These are phyloP conservation scores for Capsella bursapastoris DNA, from an alignment of 345 rosid species.

Conservation along the genomic window DNA sequence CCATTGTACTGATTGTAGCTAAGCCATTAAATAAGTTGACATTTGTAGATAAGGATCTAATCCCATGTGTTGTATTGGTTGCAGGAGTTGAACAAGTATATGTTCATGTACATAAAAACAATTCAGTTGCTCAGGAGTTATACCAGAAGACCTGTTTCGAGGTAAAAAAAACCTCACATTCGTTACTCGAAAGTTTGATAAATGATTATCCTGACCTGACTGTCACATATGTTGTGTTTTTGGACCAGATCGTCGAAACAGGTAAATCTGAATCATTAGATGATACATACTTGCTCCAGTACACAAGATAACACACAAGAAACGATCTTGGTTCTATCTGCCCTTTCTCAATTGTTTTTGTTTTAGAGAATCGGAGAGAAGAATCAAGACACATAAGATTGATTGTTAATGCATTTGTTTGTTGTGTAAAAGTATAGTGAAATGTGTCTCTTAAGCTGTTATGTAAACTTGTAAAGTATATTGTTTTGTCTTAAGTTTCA, in stretches of 20 bases:
- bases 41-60: slow-evolving; percentile 22
- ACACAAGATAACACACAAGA: slow-evolving; percentile 35
- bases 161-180: slow-evolving; percentile 53
- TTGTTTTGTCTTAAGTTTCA: neutral
- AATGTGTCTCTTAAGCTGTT: neutral
- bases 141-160: slow-evolving; percentile 71
- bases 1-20: neutral
- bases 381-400: slow-evolving; percentile 7
- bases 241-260: slow-evolving; percentile 63
- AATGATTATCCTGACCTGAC: neutral
- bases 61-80: slow-evolving; percentile 20
- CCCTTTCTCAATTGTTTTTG: slow-evolving; percentile 26
- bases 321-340: slow-evolving; percentile 15
- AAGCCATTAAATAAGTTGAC: neutral
- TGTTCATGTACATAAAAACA: slow-evolving; percentile 76
- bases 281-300: slow-evolving; percentile 67
- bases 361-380: slow-evolving; percentile 25
- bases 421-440: slow-evolving; percentile 13
- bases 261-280: slow-evolving; percentile 55
- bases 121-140: slow-evolving; percentile 64
- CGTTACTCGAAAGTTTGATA: slow-evolving; percentile 16
- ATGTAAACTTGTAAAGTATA: no score
- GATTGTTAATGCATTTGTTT: slow-evolving; percentile 13
- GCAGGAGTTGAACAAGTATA: slow-evolving; percentile 69
- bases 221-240: slow-evolving; percentile 21